Base-by-base conservation (phyloP, 2,329 filamentous ascomycete species). In the Aspergillus sclerotialis region DNA sequence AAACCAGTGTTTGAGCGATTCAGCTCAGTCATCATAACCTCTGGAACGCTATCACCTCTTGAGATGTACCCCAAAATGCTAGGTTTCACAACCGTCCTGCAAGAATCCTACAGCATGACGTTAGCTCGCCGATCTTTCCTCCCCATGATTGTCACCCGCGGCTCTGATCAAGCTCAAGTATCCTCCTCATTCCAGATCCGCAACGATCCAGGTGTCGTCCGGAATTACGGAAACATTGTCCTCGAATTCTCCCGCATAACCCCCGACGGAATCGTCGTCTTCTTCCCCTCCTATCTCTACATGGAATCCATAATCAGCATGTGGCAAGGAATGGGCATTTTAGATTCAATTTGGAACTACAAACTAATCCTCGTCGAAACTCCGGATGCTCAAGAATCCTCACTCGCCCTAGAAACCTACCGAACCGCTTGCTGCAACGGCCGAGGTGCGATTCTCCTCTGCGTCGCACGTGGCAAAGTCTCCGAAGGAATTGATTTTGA, bases 51-150 rank as follows among this genome's bases (percentile, higher is more conserved):
- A 41, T 96, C 92, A 2, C 92, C 92, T 0, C 67, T 98, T 3
- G 93, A 98, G 58, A 98, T 98, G 84, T 98, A 98, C 53, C 93
- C 92, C 0, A 95, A 94, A 55, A 98, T 98, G 89, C 79, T 98
- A 16, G 84, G 87, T 34, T 98, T 98, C 64, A 74, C 75, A 7
- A 87, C 89, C 2, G 88, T 96, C 1, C 83, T 96, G 3, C 89
- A 96, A 56, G 89, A 98, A 60, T 98, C 93, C 0, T 98, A 98
- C 65, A 80, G 79, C 43, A 98, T 98, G 88, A 96, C 92, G 0
- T 75, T 98, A 5, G 90, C 90, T 2, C 77, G 93, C 28, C 77
- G 84, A 37, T 94, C 92, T n/a, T 98, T 98, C 67, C 67, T 98
- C 43, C 92, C 92, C 2, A 93, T 98, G 86, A 92, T 98, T 44